phyloP scores from a whole-genome alignment of 129 eudicot species.

The Saposhnikovia divaricata region DNA sequence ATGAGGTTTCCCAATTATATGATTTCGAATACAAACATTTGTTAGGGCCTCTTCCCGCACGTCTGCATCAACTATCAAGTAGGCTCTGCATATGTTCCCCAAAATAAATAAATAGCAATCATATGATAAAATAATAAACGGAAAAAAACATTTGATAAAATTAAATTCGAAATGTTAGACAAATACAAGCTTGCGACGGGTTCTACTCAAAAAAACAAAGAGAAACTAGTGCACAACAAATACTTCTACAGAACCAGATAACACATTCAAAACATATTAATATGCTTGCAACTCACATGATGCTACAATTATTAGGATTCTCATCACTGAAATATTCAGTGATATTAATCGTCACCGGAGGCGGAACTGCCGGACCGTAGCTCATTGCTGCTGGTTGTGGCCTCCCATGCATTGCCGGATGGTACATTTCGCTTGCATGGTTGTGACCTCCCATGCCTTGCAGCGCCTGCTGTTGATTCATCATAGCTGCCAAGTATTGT shows the following conservation, averaged over 20 bases:
- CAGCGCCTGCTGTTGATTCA: conserved; percentile 59
- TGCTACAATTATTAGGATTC: conserved; percentile 9
- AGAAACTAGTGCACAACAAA: neutral
- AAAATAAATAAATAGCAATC: too few relatives aligned
- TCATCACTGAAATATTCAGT: conserved; percentile 4
- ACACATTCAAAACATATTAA: neutral
- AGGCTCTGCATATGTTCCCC: neutral
- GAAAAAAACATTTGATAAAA: neutral
- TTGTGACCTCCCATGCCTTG: conserved; percentile 29
- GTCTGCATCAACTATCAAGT: neutral
- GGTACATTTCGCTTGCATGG: conserved; percentile 37
- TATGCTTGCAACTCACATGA: neutral
- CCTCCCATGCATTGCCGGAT: conserved; percentile 54
- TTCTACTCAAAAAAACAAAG: neutral
- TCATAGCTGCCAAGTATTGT: conserved; percentile 81
- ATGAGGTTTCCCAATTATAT: neutral
- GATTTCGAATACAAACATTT: too few relatives aligned
- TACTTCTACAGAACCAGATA: neutral
- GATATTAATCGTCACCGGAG: neutral
- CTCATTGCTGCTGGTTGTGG: conserved; percentile 6
- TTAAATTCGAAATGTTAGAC: neutral
- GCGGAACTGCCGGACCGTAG: neutral
- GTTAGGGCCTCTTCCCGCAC: neutral
- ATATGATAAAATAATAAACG: too few relatives aligned
- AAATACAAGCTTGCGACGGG: neutral